Percentiles rank a stretch among this genome's conserved stretches.
These are phyloP conservation scores for Colletotrichum endophyticum DNA, from an alignment of 2,329 filamentous ascomycete genomes.

Conservation along the genomic window DNA sequence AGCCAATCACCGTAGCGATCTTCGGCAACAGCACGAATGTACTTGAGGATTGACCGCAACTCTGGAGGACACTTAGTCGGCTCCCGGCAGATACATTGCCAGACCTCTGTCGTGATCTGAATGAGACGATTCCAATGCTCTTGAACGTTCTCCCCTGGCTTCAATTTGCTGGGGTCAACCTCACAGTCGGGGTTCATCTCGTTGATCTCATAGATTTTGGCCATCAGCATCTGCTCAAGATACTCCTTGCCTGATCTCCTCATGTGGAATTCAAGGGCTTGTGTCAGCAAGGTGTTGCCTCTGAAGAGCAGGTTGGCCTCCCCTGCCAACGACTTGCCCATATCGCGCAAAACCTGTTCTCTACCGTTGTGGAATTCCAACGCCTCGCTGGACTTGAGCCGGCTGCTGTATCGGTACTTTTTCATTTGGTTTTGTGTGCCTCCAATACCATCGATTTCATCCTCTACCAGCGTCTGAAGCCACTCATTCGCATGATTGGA, in stretches of 20 bases:
- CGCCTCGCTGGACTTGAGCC: constrained; percentile 75
- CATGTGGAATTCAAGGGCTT: constrained; percentile 95
- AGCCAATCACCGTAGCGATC: constrained; percentile 94
- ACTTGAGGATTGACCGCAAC: constrained; percentile 84
- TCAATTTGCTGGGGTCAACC: constrained; percentile 85
- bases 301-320: constrained; percentile 96
- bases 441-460: constrained; percentile 88
- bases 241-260: constrained; percentile 92
- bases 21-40: constrained; percentile 89
- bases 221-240: constrained; percentile 83
- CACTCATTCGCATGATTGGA: constrained; percentile 85
- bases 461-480: constrained; percentile 91
- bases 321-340: constrained; percentile 78
- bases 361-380: constrained; percentile 67
- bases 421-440: constrained; percentile 80
- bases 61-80: constrained; percentile 79
- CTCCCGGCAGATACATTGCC: constrained; percentile 82
- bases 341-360: constrained; percentile 75
- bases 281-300: constrained; percentile 92
- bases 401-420: constrained; percentile 73
- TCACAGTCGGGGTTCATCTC: constrained; percentile 91
- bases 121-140: constrained; percentile 84
- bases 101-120: constrained; percentile 79
- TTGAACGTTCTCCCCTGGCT: constrained; percentile 71
- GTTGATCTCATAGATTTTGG: constrained; percentile 88